These are phyloP conservation scores for Hymenotorrendiella dingleyae DNA, from an alignment of 2,329 filamentous ascomycete species.

Conservation along the genomic window DNA sequence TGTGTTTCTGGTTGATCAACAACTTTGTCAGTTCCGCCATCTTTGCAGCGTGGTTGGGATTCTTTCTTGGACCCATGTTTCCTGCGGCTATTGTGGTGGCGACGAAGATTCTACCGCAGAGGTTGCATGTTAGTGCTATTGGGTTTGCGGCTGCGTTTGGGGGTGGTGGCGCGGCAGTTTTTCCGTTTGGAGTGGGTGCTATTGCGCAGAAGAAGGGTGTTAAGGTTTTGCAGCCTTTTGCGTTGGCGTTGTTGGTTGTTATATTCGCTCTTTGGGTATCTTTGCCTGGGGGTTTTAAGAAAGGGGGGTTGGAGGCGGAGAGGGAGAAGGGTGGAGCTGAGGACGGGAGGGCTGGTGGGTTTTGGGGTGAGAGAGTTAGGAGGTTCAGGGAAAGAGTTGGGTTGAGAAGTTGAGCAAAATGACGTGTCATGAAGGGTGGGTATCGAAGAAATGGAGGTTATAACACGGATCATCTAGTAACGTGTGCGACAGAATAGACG, in stretches of 20 bases:
- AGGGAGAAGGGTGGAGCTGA: slow-evolving; percentile 10
- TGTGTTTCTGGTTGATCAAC: slow-evolving; percentile 78
- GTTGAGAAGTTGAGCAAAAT: too few species aligned
- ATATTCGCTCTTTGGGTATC: slow-evolving; percentile 42
- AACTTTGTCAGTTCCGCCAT: slow-evolving; percentile 68
- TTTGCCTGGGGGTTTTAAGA: slow-evolving; percentile 30
- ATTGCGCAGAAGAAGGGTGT: slow-evolving; percentile 56
- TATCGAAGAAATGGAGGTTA: too few species aligned
- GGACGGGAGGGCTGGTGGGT: neutral
- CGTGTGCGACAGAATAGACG: too few species aligned
- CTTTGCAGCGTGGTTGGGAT: slow-evolving; percentile 66
- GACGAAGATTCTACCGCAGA: slow-evolving; percentile 66
- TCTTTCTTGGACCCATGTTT: slow-evolving; percentile 76
- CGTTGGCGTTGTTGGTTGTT: slow-evolving; percentile 43
- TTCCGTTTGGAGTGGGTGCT: slow-evolving; percentile 63
- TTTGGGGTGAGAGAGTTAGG: neutral
- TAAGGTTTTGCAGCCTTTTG: slow-evolving; percentile 50
- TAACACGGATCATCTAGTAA: too few species aligned
- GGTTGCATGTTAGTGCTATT: slow-evolving; percentile 71
- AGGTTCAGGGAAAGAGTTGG: neutral
- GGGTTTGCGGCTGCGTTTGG: slow-evolving; percentile 77
- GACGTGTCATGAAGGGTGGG: too few species aligned
- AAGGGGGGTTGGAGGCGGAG: slow-evolving; percentile 16
- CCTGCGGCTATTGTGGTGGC: slow-evolving; percentile 68
- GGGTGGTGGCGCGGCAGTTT: slow-evolving; percentile 58